A percentile compares a stretch with the other conserved stretches of the same genome.
These are phyloP conservation scores for Rhododendron mucronatum DNA, from an alignment of 148 eudicot genomes.

Conservation along the genomic window DNA sequence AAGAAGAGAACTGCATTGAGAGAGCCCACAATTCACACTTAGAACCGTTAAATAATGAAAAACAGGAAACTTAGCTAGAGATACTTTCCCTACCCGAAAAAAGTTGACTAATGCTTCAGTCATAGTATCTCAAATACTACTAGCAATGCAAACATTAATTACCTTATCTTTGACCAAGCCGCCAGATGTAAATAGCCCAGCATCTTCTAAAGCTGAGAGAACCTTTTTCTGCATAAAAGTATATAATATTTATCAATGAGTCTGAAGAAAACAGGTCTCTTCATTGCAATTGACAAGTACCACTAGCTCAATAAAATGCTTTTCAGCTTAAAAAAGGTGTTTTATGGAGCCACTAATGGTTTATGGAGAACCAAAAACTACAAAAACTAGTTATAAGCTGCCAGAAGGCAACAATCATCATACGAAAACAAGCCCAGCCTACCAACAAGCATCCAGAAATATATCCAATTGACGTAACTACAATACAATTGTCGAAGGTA, in stretches of 20 bases:
- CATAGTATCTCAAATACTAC: background rate
- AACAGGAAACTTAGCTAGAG: background rate
- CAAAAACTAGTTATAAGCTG: background rate
- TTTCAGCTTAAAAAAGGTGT: too few relatives aligned
- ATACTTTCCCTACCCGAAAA: background rate
- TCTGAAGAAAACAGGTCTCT: background rate
- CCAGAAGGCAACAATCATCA: background rate
- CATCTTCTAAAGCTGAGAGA: slow-evolving; percentile 76
- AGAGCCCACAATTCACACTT: too few relatives aligned
- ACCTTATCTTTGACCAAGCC: slow-evolving; percentile 96
- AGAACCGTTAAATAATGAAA: too few relatives aligned
- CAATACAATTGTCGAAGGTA: background rate
- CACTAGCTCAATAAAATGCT: background rate
- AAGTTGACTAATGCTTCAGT: background rate
- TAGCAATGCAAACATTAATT: background rate
- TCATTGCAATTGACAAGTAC: background rate
- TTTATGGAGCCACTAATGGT: background rate
- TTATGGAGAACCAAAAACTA: background rate
- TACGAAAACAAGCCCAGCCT: background rate
- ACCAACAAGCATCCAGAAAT: background rate
- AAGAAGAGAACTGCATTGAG: too few relatives aligned
- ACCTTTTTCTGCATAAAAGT: slow-evolving; percentile 68
- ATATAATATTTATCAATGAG: background rate
- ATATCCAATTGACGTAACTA: background rate
- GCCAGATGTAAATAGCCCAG: slow-evolving; percentile 84